Conservation (phyloP, 306 rosid genomes). For the Phaseolus lunatus region DNA sequence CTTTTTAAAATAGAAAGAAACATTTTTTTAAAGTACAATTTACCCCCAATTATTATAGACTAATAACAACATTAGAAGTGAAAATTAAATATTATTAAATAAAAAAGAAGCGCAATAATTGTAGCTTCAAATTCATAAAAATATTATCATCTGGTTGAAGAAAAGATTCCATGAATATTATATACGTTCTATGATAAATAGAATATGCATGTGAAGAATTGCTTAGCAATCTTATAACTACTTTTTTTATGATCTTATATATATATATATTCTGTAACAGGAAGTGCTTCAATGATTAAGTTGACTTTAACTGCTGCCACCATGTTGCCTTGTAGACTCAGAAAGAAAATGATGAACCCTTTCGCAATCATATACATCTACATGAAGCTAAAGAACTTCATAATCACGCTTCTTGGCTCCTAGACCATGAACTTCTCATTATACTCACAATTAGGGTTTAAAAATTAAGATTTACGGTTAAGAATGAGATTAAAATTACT, state of each 20-base stretch:
- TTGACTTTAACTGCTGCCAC: not conserved
- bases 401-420: not conserved
- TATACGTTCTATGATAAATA: not conserved
- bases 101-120: not conserved
- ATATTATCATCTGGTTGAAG: not conserved
- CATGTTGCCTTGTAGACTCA: not conserved
- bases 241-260: not conserved
- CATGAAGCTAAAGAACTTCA: not conserved
- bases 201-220: conserved; percentile 12
- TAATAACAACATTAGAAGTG: too few relatives aligned
- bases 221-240: not conserved
- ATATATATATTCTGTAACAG: not conserved
- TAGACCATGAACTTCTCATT: not conserved
- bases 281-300: conserved; percentile 28
- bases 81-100: conserved; percentile 5
- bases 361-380: not conserved
- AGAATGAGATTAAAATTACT: too few relatives aligned
- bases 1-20: not conserved
- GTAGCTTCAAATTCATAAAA: conserved; percentile 11
- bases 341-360: not conserved
- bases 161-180: conserved; percentile 12
- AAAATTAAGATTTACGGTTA: too few relatives aligned
- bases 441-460: too few relatives aligned
- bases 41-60: too few relatives aligned
- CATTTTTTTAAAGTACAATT: not conserved